Evolutionary conservation across 805 yeast genomes (phyloP).

Genomic region (Wickerhamiella alocasiicola): DNA sequence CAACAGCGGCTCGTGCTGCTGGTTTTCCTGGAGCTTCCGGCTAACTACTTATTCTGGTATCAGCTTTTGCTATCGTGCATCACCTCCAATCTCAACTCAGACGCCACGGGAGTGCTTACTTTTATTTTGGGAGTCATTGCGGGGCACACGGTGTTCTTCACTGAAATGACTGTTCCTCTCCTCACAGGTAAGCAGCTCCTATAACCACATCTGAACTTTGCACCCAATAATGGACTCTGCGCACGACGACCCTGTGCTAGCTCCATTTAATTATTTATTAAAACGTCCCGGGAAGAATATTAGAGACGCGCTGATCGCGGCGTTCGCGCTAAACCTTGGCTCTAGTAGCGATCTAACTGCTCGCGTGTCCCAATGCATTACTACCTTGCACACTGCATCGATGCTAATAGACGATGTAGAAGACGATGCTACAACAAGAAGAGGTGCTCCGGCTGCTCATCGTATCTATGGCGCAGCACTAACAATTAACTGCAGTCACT

Average conservation of each 20-base stretch:
- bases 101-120: background rate
- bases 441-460: conserved; percentile 77
- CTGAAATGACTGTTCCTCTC: conserved; percentile 1
- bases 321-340: conserved; percentile 41
- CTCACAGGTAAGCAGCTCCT: conserved; percentile 10
- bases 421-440: conserved; percentile 54
- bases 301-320: conserved; percentile 36
- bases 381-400: conserved; percentile 53
- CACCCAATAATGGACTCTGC: no score
- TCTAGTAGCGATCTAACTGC: conserved; percentile 26
- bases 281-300: conserved; percentile 46
- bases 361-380: conserved; percentile 38
- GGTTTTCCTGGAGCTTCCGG: conserved; percentile 7
- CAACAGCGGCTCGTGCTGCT: conserved; percentile 4
- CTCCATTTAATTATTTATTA: conserved; percentile 42
- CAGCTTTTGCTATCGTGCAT: conserved; percentile 1
- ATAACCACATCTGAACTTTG: no score
- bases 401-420: conserved; percentile 79
- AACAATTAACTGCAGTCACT: conserved; percentile 72
- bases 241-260: conserved; percentile 18
- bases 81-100: background rate
- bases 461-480: conserved; percentile 61
- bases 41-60: conserved; percentile 3
- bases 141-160: conserved; percentile 7
- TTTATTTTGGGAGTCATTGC: background rate